Percentiles rank a stretch among this genome's conserved stretches.
Evolutionary conservation across 208 protist genomes (phyloP).

Genomic region (Acanthamoeba triangularis): DNA sequence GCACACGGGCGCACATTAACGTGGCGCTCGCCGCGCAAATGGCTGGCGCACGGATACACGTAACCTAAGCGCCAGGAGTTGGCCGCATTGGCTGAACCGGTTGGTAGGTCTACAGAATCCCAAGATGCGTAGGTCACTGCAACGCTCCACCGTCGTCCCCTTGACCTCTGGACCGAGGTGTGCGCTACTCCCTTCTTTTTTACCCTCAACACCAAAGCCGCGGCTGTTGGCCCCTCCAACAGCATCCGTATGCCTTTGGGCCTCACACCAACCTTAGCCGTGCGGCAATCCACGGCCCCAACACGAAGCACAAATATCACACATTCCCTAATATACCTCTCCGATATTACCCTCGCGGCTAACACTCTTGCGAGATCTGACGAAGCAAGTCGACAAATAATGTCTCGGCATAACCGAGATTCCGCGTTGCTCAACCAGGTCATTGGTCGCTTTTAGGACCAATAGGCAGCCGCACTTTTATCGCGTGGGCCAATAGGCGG

Average conservation of each 20-base stretch:
- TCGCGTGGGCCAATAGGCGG: background rate
- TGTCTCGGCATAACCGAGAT: background rate
- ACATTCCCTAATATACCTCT: no score
- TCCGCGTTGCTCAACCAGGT: constrained; percentile 1
- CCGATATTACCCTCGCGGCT: background rate
- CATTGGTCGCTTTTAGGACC: background rate
- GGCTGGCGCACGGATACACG: background rate
- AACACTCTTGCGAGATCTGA: background rate
- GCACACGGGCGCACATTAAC: background rate
- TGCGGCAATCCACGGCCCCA: no score
- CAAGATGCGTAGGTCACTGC: background rate
- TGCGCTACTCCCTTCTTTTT: background rate
- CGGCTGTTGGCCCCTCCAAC: background rate
- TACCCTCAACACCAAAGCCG: background rate
- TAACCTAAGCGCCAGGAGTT: background rate
- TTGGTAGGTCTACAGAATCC: background rate
- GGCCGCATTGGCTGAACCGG: background rate
- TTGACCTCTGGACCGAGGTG: background rate
- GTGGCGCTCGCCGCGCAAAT: background rate
- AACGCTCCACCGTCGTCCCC: background rate
- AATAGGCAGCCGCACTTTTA: no score
- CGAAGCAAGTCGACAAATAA: background rate
- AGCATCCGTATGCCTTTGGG: no score
- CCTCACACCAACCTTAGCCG: no score
- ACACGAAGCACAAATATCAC: no score